These are phyloP conservation scores for Phytomonas francai DNA, from an alignment of 208 protist genomes.

Conservation along the genomic window DNA sequence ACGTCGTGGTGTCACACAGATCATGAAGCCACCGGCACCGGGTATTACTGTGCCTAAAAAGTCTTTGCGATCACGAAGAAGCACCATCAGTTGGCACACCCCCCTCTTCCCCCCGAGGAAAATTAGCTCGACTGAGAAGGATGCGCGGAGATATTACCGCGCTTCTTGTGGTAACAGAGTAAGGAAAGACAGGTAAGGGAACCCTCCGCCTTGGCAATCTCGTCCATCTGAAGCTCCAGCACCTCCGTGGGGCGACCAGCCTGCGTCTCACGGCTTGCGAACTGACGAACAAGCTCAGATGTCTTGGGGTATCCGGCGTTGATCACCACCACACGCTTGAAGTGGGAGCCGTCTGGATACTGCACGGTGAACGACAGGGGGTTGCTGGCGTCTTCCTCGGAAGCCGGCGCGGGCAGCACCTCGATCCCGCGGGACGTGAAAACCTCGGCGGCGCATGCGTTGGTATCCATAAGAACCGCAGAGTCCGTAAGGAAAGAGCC, in stretches of 20 bases:
- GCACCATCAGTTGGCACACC: too few relatives aligned
- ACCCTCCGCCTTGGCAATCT: conserved; percentile 53
- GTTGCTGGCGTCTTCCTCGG: conserved; percentile 33
- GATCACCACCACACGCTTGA: conserved; percentile 24
- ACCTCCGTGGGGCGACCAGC: conserved; percentile 24
- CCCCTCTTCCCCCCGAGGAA: too few relatives aligned
- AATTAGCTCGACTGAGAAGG: too few relatives aligned
- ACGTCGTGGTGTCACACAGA: too few relatives aligned
- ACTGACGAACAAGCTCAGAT: conserved; percentile 18
- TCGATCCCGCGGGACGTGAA: conserved; percentile 37
- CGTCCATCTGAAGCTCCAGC: conserved; percentile 26
- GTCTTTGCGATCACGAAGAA: too few relatives aligned
- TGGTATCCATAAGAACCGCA: conserved; percentile 29
- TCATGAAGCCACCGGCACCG: too few relatives aligned
- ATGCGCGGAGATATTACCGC: not conserved
- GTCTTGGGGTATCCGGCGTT: conserved; percentile 24
- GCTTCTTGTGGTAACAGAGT: conserved; percentile 24
- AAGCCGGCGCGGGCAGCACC: conserved; percentile 23
- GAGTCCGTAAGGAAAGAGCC: conserved; percentile 24
- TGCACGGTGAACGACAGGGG: conserved; percentile 23
- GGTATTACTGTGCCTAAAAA: too few relatives aligned
- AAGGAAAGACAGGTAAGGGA: conserved; percentile 46
- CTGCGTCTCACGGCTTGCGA: conserved; percentile 20
- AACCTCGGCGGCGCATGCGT: conserved; percentile 23
- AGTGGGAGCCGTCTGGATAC: conserved; percentile 10